Evolutionary conservation across 2,329 filamentous ascomycete species (phyloP).

Genomic region (Fusarium transvaalense): DNA sequence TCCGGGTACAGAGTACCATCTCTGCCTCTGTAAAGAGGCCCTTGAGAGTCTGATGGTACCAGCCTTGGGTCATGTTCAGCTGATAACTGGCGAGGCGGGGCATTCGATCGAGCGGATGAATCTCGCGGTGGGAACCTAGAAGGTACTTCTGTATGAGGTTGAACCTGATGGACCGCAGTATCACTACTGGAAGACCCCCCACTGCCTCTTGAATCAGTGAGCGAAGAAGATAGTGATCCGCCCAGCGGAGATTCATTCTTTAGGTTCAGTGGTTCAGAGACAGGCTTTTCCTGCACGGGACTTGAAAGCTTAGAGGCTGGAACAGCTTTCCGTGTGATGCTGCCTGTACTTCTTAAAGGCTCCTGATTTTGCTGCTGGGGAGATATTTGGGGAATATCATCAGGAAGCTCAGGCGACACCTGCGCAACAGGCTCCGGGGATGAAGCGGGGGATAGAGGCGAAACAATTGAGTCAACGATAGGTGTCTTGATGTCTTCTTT

Average conservation of each 20-base stretch:
- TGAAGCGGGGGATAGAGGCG: conserved; percentile 61
- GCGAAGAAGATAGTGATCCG: conserved; percentile 43
- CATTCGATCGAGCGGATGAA: conserved; percentile 48
- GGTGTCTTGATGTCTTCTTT: conserved; percentile 58
- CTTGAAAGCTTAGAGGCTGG: conserved; percentile 35
- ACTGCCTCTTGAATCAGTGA: conserved; percentile 24
- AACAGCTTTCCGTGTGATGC: conserved; percentile 48
- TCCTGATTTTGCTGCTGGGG: conserved; percentile 24
- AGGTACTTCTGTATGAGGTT: conserved; percentile 37
- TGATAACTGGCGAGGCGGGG: conserved; percentile 41
- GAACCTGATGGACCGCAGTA: conserved; percentile 34
- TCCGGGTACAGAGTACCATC: conserved; percentile 59
- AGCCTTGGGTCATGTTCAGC: conserved; percentile 50
- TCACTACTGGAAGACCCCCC: conserved; percentile 40
- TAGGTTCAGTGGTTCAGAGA: conserved; percentile 42
- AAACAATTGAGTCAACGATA: conserved; percentile 54
- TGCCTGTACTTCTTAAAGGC: conserved; percentile 28
- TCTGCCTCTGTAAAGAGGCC: conserved; percentile 53
- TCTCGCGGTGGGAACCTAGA: conserved; percentile 51
- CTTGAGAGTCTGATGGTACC: conserved; percentile 52
- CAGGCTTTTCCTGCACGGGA: conserved; percentile 43
- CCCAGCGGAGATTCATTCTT: conserved; percentile 31
- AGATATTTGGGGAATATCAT: conserved; percentile 33
- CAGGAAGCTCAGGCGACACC: conserved; percentile 56
- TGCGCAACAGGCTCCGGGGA: conserved; percentile 55